Evolutionary conservation across 2,329 filamentous ascomycete species (phyloP), one percentile per base, ranked within the genome.

Genomic region (Talaromyces amestolkiae): DNA sequence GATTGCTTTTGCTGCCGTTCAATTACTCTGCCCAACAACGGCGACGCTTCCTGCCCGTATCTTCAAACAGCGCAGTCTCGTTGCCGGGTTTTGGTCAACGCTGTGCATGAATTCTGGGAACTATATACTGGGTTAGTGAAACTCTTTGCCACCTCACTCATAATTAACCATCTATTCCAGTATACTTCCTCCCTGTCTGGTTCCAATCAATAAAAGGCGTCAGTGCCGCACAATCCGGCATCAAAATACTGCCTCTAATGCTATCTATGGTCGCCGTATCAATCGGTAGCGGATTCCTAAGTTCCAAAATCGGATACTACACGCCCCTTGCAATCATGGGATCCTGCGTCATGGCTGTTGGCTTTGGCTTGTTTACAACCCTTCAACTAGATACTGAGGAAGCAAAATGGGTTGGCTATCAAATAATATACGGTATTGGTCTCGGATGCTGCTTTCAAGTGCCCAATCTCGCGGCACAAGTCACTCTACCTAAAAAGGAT

Each of bases 191-290:
- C 9, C 70, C 72, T 6, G 69, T 75, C 63, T 73, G 70, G 69
- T 75, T 75, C 67, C 72, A 75, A 60, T 70, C 70, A 37, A 69
- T 73, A 63, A 70, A 73, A 61, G 72, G 69, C 66, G 68, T 68
- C 61, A 67, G 54, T 22, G 69, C 63, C 63, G 66, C 43, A 60
- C 66, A 54, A 47, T 72, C 49, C 39, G 73, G 65, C 62, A 65
- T 65, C 58, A 68, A 37, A 56, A 68, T 68, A 58, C 54, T 74
- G n/a, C 70, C 72, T 4, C 64, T 72, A 22, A 67, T 74, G 27
- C 24, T 70, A 13, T 7, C 47, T 13, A 45, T 68, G 2, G 56
- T 69, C 17, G 53, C 71, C 17, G 47, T 4, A 13, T 24, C 35
- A 13, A 2, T 62, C 24, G 9, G 35, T 4, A 47, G 60, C 35